phyloP scores from a whole-genome alignment of 495 filamentous ascomycete genomes.

The Evernia prunastri region DNA sequence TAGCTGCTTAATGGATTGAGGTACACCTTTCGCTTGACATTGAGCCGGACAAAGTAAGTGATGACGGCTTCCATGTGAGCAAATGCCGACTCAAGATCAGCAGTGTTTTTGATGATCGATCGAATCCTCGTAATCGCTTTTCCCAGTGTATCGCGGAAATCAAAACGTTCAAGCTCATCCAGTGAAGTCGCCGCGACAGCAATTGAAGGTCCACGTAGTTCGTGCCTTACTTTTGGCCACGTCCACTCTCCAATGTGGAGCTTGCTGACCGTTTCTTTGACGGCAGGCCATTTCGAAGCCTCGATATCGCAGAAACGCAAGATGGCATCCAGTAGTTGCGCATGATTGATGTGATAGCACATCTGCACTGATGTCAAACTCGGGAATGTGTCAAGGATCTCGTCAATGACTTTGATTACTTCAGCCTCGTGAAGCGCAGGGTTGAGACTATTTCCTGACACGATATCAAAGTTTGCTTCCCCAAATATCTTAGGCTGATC shows the following conservation, averaged over 20 bases:
- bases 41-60: conserved; percentile 66
- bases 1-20: conserved; percentile 79
- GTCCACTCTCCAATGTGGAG: conserved; percentile 76
- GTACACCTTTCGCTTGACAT: conserved; percentile 71
- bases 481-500: conserved; percentile 73
- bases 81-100: conserved; percentile 63
- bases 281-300: conserved; percentile 54
- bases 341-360: conserved; percentile 92
- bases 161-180: conserved; percentile 84
- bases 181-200: conserved; percentile 83
- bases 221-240: conserved; percentile 78
- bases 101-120: conserved; percentile 46
- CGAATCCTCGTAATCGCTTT: conserved; percentile 30
- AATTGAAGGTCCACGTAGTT: conserved; percentile 71
- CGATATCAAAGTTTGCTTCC: conserved; percentile 94
- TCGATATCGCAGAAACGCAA: conserved; percentile 84
- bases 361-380: conserved; percentile 61
- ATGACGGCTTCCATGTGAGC: conserved; percentile 71
- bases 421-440: conserved; percentile 91
- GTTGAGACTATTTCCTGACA: conserved; percentile 70
- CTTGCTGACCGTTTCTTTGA: conserved; percentile 81
- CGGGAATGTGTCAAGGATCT: conserved; percentile 78
- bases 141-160: conserved; percentile 59
- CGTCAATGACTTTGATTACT: conserved; percentile 88
- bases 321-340: conserved; percentile 71